Conservation (phyloP, 2,329 filamentous ascomycete species). For the Colletotrichum plurivorum region DNA sequence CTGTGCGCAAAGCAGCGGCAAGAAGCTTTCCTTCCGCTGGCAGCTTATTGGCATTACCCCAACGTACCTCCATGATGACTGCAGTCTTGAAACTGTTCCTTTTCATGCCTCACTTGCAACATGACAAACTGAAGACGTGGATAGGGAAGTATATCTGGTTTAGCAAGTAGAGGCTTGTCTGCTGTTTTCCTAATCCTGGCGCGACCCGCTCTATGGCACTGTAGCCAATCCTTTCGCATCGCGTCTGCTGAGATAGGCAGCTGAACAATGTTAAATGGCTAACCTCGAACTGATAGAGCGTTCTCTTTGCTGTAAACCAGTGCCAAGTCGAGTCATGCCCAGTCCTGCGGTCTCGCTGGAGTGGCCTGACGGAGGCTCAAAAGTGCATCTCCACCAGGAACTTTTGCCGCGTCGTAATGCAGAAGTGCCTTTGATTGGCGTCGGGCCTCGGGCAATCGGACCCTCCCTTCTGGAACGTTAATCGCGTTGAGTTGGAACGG, state of each 20-base stretch:
- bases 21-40: conserved; percentile 15
- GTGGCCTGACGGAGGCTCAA: conserved; percentile 17
- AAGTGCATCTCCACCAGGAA: conserved; percentile 23
- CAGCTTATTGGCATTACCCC: not conserved
- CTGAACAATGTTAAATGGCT: not conserved
- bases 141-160: no score
- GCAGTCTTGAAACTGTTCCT: no score
- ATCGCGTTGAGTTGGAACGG: not conserved
- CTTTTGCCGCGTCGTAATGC: conserved; percentile 25
- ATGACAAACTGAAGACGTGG: no score
- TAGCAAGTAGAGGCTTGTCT: no score
- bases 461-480: not conserved
- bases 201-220: no score
- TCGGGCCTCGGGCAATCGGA: conserved; percentile 8
- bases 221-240: no score
- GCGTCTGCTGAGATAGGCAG: conserved; percentile 13
- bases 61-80: no score
- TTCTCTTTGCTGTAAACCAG: not conserved
- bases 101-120: no score
- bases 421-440: conserved; percentile 27
- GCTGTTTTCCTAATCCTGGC: no score
- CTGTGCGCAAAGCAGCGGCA: not conserved
- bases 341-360: not conserved
- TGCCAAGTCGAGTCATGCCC: conserved; percentile 7
- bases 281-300: not conserved